Conservation (phyloP, 2,329 filamentous ascomycete genomes). For the Macrophomina phaseolina region DNA sequence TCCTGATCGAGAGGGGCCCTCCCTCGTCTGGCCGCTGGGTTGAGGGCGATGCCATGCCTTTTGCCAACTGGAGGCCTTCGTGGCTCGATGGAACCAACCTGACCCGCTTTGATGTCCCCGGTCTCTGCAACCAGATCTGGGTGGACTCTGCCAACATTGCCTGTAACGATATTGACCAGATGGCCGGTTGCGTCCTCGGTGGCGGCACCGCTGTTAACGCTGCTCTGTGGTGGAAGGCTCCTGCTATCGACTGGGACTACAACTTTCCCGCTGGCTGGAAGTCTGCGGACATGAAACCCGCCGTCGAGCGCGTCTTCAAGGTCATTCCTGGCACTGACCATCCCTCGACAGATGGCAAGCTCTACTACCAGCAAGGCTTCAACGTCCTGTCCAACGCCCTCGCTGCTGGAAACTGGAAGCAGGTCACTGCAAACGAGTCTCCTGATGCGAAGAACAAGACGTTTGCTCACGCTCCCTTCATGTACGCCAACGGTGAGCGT, state of each 20-base stretch:
- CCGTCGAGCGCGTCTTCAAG: conserved; percentile 67
- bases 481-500: conserved; percentile 70
- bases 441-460: conserved; percentile 70
- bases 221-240: conserved; percentile 71
- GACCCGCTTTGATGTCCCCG: conserved; percentile 74
- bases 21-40: conserved; percentile 69
- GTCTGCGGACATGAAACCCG: conserved; percentile 63
- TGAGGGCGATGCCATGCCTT: conserved; percentile 57
- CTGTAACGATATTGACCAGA: conserved; percentile 73
- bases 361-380: conserved; percentile 72
- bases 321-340: conserved; percentile 73
- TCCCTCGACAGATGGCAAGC: conserved; percentile 69
- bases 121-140: conserved; percentile 75
- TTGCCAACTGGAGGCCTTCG: conserved; percentile 31
- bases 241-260: conserved; percentile 70
- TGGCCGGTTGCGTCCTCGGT: conserved; percentile 74
- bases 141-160: conserved; percentile 66
- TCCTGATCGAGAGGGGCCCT: conserved; percentile 59
- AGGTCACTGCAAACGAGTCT: conserved; percentile 64
- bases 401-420: conserved; percentile 64
- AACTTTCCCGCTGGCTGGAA: conserved; percentile 78
- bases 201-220: conserved; percentile 72
- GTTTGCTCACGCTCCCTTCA: conserved; percentile 69
- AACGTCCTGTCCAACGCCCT: conserved; percentile 67
- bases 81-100: conserved; percentile 69